Evolutionary conservation across 2,329 filamentous ascomycete species (phyloP).

Genomic region (Penicillium sp.): DNA sequence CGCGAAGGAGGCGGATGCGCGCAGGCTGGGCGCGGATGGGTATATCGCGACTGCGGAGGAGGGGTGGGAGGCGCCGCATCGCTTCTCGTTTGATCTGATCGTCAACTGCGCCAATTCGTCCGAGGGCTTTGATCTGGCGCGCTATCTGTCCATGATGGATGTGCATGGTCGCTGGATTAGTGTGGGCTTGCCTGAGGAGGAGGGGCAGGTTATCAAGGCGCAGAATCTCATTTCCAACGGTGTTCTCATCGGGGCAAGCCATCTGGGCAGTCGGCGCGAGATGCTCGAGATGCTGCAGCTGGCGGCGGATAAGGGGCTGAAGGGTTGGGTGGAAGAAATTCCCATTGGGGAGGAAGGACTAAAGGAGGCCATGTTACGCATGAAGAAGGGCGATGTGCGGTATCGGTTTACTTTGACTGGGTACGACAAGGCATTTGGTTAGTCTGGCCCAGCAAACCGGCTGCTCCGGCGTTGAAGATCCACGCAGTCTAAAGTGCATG

Average conservation of each 20-base stretch:
- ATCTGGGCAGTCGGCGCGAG: constrained; percentile 68
- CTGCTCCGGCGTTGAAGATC: not conserved
- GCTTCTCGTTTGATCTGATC: constrained; percentile 60
- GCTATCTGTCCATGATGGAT: constrained; percentile 76
- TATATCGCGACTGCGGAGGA: constrained; percentile 59
- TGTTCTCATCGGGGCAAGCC: constrained; percentile 65
- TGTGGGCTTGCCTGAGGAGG: constrained; percentile 75
- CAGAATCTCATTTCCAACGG: constrained; percentile 75
- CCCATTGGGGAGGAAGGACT: constrained; percentile 69
- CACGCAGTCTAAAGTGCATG: not conserved
- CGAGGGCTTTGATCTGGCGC: constrained; percentile 56
- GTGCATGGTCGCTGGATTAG: constrained; percentile 77
- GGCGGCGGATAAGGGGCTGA: constrained; percentile 65
- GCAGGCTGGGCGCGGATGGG: constrained; percentile 59
- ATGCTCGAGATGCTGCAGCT: constrained; percentile 69
- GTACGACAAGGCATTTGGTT: constrained; percentile 38
- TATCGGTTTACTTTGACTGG: constrained; percentile 68
- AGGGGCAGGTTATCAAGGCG: constrained; percentile 66
- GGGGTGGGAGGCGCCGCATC: constrained; percentile 56
- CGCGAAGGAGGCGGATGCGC: constrained; percentile 58
- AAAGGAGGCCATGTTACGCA: constrained; percentile 65
- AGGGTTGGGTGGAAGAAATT: constrained; percentile 67
- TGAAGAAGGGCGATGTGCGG: constrained; percentile 67
- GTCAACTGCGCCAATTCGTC: constrained; percentile 77
- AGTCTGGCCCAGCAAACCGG: not conserved